Conservation (phyloP, 164 flowering plant species). For the Liriodendron chinense region DNA sequence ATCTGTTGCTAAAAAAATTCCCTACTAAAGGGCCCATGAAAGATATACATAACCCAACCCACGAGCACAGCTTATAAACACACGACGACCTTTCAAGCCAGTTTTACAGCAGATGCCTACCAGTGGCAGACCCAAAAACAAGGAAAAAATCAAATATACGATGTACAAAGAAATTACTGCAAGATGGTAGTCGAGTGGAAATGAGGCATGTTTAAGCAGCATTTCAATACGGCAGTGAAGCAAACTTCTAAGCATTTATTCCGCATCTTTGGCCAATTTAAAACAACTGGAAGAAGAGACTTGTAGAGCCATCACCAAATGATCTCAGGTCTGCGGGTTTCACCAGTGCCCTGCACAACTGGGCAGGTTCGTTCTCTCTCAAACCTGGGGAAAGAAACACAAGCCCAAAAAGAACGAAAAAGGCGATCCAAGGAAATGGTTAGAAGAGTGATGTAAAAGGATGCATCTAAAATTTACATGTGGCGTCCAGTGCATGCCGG, state of each 20-base stretch:
- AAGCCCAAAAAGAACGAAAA: too few species aligned
- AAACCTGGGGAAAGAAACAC: slow-evolving; percentile 55
- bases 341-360: slow-evolving; percentile 87
- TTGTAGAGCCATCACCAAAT: slow-evolving; percentile 89
- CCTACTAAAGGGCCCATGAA: background rate
- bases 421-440: background rate
- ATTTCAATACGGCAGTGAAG: background rate
- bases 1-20: background rate
- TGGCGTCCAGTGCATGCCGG: background rate
- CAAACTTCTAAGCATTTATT: too few species aligned
- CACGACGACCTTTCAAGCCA: background rate
- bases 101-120: background rate
- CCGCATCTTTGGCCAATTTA: slow-evolving; percentile 17
- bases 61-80: background rate
- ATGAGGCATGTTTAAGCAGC: background rate
- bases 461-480: background rate
- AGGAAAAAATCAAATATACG: background rate
- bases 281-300: slow-evolving; percentile 82
- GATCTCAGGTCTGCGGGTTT: slow-evolving; percentile 87
- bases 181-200: background rate
- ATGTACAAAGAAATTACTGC: background rate
- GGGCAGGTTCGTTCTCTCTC: slow-evolving; percentile 99
- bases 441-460: background rate
- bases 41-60: background rate
- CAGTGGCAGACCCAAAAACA: background rate